Evolutionary conservation across 352 stramenopile species (phyloP), one percentile per base, ranked within the genome.

Genomic region (Phytophthora vignae): DNA sequence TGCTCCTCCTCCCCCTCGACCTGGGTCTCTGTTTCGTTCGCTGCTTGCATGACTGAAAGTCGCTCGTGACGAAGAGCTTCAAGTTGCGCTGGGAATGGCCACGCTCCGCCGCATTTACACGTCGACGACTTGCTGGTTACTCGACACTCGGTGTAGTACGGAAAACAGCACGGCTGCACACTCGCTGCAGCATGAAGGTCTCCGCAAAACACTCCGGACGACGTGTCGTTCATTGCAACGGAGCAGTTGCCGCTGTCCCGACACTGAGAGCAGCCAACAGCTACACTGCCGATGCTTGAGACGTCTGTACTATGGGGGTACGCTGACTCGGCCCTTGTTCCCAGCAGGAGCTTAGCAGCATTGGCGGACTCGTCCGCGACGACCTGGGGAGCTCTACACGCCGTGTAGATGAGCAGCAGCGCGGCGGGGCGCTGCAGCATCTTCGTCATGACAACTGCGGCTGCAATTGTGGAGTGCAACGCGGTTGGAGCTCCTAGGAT

Each of bases 161-260:
- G 52, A 66, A 84, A 94, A 74, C 87, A 94, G 68, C 87, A 94
- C 55, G 87, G 78, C 25, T 76, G 70, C 1, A 36, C 59, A 21
- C 48, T 64, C 22, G 77, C 63, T 25, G 78, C 74, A 65, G 67
- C 59, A 33, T 81, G 69, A 33, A 94, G 71, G 33, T 92, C 83
- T 44, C 87, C 87, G 40, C 87, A 94, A 69, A 90, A 94, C 31
- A 91, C 87, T 33, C 87, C 87, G 4, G 72, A 80, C 9, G 62
- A 68, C 46, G 57, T 61, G 48, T 90, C 86, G 22, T 79, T 75
- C 62, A 91, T 78, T 2, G 87, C 87, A 7, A 82, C 52, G 5
- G 87, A 92, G 72, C 87, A 94, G 67, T 91, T 92, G 4, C 87
- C 83, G 21, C 76, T 88, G 60, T 83, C 74, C 15, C 85, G 80